Percentiles rank a stretch among this genome's conserved stretches.
phyloP scores from a whole-genome alignment of 495 filamentous ascomycete species.

The Lichina pygmaea region DNA sequence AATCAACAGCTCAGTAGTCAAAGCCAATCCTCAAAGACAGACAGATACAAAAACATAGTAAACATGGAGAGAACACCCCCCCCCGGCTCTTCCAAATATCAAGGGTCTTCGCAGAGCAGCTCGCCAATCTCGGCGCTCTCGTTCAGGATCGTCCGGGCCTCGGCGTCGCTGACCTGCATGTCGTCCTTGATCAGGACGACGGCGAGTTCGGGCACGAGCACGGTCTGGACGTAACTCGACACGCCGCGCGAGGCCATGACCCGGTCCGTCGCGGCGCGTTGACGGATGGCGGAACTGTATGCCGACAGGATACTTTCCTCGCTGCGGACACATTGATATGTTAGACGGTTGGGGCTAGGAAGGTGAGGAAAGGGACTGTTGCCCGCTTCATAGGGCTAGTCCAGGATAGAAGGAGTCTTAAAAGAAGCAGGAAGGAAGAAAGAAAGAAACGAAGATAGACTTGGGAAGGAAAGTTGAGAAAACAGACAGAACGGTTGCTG shows the following conservation, averaged over 20 bases:
- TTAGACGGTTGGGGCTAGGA: neutral
- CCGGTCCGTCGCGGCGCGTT: conserved; percentile 33
- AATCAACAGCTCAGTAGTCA: no score
- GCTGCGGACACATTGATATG: conserved; percentile 10
- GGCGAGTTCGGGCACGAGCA: conserved; percentile 68
- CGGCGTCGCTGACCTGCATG: conserved; percentile 19
- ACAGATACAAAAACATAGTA: no score
- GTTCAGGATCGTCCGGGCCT: conserved; percentile 28
- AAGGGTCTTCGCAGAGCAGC: conserved; percentile 8
- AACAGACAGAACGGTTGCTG: neutral
- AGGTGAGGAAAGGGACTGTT: neutral
- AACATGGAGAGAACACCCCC: no score
- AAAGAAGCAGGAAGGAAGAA: neutral
- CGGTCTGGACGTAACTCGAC: conserved; percentile 52
- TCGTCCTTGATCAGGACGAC: conserved; percentile 62
- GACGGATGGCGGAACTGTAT: conserved; percentile 33
- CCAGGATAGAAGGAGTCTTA: neutral
- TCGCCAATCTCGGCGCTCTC: conserved; percentile 61
- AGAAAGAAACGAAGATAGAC: neutral
- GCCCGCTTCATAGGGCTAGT: no score
- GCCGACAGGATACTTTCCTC: conserved; percentile 33
- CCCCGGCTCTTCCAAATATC: no score
- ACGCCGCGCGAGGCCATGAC: conserved; percentile 44
- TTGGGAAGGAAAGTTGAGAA: neutral
- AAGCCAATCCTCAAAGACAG: no score